Percentiles rank a stretch among this genome's conserved stretches.
Conservation (phyloP, 768 basidiomycete genomes). For the Leccinellum luteum region DNA sequence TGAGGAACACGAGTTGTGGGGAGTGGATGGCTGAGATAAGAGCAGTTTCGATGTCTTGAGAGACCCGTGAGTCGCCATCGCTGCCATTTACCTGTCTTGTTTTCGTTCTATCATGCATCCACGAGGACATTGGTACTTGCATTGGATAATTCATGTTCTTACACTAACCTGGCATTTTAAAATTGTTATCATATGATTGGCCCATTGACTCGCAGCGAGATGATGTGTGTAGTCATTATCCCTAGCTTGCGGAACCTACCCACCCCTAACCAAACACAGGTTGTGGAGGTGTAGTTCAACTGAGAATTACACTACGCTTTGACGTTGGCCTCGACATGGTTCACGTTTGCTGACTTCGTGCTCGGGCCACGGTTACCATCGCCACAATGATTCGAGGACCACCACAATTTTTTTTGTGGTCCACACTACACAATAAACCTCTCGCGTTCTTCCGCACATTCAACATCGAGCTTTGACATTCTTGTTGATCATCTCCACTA, state of each 20-base stretch:
- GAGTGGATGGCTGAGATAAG: conserved; percentile 29
- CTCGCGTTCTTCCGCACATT: not conserved
- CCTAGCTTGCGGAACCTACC: not conserved
- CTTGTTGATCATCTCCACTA: conserved; percentile 1
- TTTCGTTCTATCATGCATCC: not conserved
- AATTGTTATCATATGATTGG: conserved; percentile 2
- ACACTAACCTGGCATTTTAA: not conserved
- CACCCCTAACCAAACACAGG: not conserved
- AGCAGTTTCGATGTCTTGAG: conserved; percentile 18
- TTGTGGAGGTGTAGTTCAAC: not conserved
- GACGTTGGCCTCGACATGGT: not conserved
- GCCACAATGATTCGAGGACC: not conserved
- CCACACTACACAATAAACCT: not conserved
- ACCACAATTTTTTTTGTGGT: not conserved
- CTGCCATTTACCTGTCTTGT: not conserved
- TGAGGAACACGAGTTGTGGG: conserved; percentile 27
- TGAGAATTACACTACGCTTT: not conserved
- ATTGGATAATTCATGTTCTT: not conserved
- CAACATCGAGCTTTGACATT: conserved; percentile 2
- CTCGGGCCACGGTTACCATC: not conserved
- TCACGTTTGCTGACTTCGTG: not conserved
- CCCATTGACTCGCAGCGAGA: not conserved
- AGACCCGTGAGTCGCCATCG: conserved; percentile 7
- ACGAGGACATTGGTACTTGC: conserved; percentile 6
- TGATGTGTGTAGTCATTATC: conserved; percentile 4